A percentile compares a stretch with the other conserved stretches of the same genome.
phyloP scores from a whole-genome alignment of 805 yeast genomes.

The Pichia eremophila region DNA sequence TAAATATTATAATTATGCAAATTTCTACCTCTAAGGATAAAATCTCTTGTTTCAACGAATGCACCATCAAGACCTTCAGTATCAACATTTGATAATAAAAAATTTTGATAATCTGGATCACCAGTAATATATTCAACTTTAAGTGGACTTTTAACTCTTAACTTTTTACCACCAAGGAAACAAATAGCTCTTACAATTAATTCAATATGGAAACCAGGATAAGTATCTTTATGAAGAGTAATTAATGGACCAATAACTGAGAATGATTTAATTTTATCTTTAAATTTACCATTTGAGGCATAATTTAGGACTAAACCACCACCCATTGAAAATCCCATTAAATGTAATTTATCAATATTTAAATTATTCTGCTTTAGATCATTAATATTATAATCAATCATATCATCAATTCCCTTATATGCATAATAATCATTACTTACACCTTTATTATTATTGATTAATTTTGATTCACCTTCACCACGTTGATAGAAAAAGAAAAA shows the following conservation, averaged over 20 bases:
- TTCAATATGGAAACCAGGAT: constrained; percentile 40
- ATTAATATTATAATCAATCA: constrained; percentile 37
- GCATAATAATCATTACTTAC: constrained; percentile 46
- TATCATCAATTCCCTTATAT: constrained; percentile 50
- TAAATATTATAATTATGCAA: constrained; percentile 32
- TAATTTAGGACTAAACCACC: constrained; percentile 65
- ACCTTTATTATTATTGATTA: constrained; percentile 41
- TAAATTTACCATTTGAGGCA: constrained; percentile 44
- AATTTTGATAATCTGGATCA: constrained; percentile 37
- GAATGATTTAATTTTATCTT: constrained; percentile 36
- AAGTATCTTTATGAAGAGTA: constrained; percentile 44
- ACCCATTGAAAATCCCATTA: constrained; percentile 77
- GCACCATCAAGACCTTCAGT: constrained; percentile 42
- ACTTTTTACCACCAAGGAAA: constrained; percentile 35
- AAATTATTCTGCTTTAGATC: constrained; percentile 18
- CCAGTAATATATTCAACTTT: constrained; percentile 46
- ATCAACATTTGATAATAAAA: constrained; percentile 33
- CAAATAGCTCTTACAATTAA: constrained; percentile 33
- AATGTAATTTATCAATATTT: constrained; percentile 31
- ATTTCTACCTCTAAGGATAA: constrained; percentile 51
- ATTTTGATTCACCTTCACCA: constrained; percentile 62
- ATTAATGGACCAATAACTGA: constrained; percentile 54
- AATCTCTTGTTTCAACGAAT: constrained; percentile 47
- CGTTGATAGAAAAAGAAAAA: constrained; percentile 64
- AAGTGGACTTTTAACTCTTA: constrained; percentile 42